A percentile compares a stretch with the other conserved stretches of the same genome.
Evolutionary conservation across 2,329 filamentous ascomycete genomes (phyloP).

Genomic region (Cytospora piceicola): DNA sequence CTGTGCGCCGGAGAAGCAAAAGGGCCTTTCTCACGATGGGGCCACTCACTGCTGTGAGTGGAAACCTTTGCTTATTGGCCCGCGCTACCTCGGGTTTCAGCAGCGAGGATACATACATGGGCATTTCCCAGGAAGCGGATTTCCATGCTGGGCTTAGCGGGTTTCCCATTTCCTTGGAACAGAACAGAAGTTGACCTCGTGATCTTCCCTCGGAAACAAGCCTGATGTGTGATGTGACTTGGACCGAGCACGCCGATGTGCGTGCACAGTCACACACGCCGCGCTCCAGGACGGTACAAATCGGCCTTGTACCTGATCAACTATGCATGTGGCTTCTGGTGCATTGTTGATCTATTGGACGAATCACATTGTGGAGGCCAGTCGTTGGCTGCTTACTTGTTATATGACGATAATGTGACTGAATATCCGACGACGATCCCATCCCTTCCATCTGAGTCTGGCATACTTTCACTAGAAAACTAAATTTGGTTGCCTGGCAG

Average conservation of each 20-base stretch:
- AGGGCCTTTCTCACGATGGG: not conserved
- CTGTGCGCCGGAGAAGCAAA: too few species aligned
- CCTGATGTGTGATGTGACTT: not conserved
- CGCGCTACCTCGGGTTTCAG: slow-evolving; percentile 2
- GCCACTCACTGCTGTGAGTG: not conserved
- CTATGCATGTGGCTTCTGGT: not conserved
- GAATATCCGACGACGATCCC: not conserved
- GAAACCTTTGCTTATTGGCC: not conserved
- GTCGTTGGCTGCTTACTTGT: not conserved
- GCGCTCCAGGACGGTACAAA: not conserved
- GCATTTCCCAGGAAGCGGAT: not conserved
- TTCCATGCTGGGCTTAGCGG: not conserved
- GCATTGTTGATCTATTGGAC: not conserved
- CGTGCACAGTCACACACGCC: not conserved
- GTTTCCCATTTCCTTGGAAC: slow-evolving; percentile 1
- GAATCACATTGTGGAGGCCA: too few species aligned
- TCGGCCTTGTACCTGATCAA: not conserved
- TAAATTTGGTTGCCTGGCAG: not conserved
- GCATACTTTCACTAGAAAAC: not conserved
- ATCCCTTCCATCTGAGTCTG: not conserved
- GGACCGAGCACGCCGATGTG: not conserved
- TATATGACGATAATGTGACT: slow-evolving; percentile 2
- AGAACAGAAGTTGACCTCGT: not conserved
- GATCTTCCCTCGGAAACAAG: not conserved
- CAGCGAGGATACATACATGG: not conserved